Evolutionary conservation across 192 early-diverging fungal species (phyloP).

Genomic region (Chytriomyces sp.): DNA sequence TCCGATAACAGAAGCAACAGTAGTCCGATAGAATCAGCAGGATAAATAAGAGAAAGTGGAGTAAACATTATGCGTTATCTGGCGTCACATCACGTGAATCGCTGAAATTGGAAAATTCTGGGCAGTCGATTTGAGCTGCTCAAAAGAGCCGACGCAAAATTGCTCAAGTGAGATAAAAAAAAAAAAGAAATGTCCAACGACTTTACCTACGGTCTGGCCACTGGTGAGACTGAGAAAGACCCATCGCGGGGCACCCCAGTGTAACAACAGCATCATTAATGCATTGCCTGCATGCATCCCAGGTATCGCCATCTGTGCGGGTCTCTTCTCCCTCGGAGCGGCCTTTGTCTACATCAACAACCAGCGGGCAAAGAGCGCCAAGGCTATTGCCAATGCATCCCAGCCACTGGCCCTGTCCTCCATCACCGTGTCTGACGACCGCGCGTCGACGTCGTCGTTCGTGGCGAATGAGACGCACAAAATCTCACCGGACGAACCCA

Average conservation of each 20-base stretch:
- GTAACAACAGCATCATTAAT: neutral
- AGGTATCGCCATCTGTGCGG: constrained; percentile 8
- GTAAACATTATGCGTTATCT: neutral
- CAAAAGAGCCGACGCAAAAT: neutral
- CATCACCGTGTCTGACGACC: neutral
- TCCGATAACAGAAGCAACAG: too few species aligned
- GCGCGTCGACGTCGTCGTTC: neutral
- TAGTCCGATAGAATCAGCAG: too few species aligned
- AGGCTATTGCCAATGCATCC: neutral
- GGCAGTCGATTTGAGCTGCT: neutral
- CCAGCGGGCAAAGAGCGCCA: neutral
- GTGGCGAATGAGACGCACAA: constrained; percentile 26
- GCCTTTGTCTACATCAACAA: constrained; percentile 21
- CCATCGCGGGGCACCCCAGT: neutral
- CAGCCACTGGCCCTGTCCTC: constrained; percentile 4
- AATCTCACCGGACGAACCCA: constrained; percentile 11
- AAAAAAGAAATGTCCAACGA: neutral
- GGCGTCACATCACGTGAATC: neutral
- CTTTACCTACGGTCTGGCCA: neutral
- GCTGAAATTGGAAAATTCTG: neutral
- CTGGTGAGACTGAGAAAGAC: neutral
- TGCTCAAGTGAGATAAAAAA: neutral
- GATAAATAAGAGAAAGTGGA: neutral
- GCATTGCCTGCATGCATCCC: too few species aligned
- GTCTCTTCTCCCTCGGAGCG: neutral